Percentiles rank a stretch among this genome's conserved stretches.
These are phyloP conservation scores for Suillus subluteus DNA, from an alignment of 768 basidiomycete species.

Conservation along the genomic window DNA sequence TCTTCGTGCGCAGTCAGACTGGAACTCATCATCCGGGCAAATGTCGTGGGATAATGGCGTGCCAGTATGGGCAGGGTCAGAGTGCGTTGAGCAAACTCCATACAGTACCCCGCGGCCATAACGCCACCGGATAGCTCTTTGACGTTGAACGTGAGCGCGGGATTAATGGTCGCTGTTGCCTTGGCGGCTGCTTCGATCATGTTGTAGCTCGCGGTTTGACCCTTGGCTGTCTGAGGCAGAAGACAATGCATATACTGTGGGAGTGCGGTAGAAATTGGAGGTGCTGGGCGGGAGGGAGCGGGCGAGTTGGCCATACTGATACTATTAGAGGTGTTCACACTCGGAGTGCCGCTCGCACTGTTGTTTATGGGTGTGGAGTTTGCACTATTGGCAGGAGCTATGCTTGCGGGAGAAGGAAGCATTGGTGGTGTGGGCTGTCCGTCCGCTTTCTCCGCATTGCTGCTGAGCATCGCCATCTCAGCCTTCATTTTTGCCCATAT, in stretches of 20 bases:
- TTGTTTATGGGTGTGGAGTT: conserved; percentile 74
- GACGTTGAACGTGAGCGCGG: conserved; percentile 26
- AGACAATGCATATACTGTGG: conserved; percentile 38
- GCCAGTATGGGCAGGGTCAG: conserved; percentile 71
- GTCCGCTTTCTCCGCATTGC: conserved; percentile 40
- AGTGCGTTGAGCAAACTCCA: conserved; percentile 51
- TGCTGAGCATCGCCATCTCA: conserved; percentile 35
- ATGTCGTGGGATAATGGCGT: conserved; percentile 76
- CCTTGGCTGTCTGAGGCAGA: conserved; percentile 32
- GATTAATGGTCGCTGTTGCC: conserved; percentile 32
- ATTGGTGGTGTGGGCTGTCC: conserved; percentile 62
- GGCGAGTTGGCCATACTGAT: conserved; percentile 25
- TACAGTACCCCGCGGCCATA: conserved; percentile 44
- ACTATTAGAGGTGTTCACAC: conserved; percentile 33
- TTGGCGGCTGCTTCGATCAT: conserved; percentile 37
- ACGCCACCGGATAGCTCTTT: conserved; percentile 41
- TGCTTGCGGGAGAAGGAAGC: conserved; percentile 80
- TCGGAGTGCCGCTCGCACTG: conserved; percentile 59
- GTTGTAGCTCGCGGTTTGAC: conserved; percentile 29
- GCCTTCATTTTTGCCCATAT: conserved; percentile 38
- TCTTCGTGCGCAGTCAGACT: conserved; percentile 68
- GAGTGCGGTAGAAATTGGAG: conserved; percentile 42
- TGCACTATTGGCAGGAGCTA: conserved; percentile 66
- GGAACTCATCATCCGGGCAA: conserved; percentile 71
- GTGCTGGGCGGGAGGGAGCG: conserved; percentile 30